Base-by-base conservation (phyloP, 805 yeast species). In the Candida tibetensis region DNA sequence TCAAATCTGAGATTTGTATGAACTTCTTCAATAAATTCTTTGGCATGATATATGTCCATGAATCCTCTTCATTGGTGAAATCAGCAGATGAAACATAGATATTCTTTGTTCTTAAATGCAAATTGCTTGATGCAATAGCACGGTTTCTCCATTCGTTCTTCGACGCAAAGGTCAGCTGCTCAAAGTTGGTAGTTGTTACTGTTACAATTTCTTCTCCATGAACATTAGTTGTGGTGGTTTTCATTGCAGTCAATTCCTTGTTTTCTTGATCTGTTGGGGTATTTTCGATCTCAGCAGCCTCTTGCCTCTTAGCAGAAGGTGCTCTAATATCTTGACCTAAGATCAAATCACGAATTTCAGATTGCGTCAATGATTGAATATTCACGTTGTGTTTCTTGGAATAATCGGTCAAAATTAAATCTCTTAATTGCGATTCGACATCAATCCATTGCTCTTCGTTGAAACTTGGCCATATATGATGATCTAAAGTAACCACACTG, bases 161-260 rank as follows among this genome's bases (percentile, higher is more conserved):
- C 1, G 96, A 86, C 32, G 82, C 72, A 57, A 93, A 93, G 12
- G 82, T 65, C 64, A 80, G 82, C 52, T 87, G 93, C 57, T 89
- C 99, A 55, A 85, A 90, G 45, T 79, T 79, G 13, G 90, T 80
- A 0, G 98, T 89, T 0, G 98, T 89, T 21, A 91, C 96, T 0
- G 96, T 91, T 29, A 85, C 83, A 52, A 93, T 91, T 51, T 90
- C 95, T 55, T 93, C 99, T 23, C 99, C 99, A 53, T 90, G 97
- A 2, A 86, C 95, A 55, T 88, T 93, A 17, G 81, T 81, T 0
- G 95, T 85, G 40, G 81, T 83, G 0, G 95, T 81, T 50, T 87
- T 89, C 49, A 82, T 73, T 0, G 95, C 93, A 0, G 89, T 77
- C 22, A 82, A 63, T 46, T 84, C 82, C 26, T 62, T 57, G 41